Evolutionary conservation across 495 filamentous ascomycete genomes (phyloP), one percentile per base, ranked within the genome.

Genomic region (Articulospora tetracladia): DNA sequence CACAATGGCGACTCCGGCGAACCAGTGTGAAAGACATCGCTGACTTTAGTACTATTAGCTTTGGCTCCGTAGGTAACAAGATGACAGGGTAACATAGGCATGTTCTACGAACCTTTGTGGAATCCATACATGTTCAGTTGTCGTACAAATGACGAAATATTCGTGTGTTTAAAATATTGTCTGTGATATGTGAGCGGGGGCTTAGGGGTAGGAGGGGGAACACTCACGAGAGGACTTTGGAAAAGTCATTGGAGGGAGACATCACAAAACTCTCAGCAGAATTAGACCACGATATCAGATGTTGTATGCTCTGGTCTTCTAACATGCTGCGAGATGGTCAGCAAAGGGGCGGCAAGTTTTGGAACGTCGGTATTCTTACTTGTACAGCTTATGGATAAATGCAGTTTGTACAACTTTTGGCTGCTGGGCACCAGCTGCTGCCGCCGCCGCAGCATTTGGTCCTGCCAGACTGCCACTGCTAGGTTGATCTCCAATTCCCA

Each of bases 61-160:
- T 30, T 30, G 20, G 11, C 10, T 46, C 60, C 28, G 24, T 12
- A 27, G 8, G 39, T 19, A 44, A 15, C 17, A 19, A 44, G 17
- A 44, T 44, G 39, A 17, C 3, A 44, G 17, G 17, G 24, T 22
- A 24, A 60, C 46, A 27, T 32, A 20, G 24, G 36, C 52, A 44
- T 36, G 54, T 52, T 34, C 36, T 25, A 61, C 79, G 52, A 94
- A 66, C 94, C 94, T 92, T 98, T 98, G 74, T 98, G 94, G 77
- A 98, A 98, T 1, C 94, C 94, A 67, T 98, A 98, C 94, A 98
- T 98, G 70, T 98, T 98, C 55, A 98, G 78, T 74, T 98, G 94
- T 51, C 94, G 85, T 34, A 98, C 94, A 70, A 98, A 98, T 11
- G 94, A 98, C 3, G 94, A 97, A 56, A 98, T 95, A 70, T 98